Conservation (phyloP, 2,329 filamentous ascomycete genomes). For the Beauveria medogensis region DNA sequence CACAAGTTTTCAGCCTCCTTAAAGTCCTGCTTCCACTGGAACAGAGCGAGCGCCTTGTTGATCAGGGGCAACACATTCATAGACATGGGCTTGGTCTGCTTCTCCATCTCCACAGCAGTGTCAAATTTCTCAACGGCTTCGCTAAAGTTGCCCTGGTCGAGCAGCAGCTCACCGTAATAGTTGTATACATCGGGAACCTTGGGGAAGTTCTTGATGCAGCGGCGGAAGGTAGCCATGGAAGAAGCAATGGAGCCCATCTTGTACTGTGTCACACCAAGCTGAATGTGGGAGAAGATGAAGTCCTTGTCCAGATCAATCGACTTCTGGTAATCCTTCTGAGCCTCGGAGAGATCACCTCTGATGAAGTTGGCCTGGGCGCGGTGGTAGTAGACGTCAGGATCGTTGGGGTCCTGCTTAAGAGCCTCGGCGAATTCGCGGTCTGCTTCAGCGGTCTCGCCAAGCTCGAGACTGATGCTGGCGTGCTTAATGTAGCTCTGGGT, state of each 20-base stretch:
- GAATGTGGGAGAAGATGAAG: slow-evolving; percentile 99
- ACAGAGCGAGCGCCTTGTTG: slow-evolving; percentile 94
- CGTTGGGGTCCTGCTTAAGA: slow-evolving; percentile 72
- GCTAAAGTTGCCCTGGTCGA: slow-evolving; percentile 92
- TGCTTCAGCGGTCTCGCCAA: slow-evolving; percentile 79
- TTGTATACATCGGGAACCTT: slow-evolving; percentile 98
- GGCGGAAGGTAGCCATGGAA: slow-evolving; percentile 95
- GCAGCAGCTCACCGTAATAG: slow-evolving; percentile 94
- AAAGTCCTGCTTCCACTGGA: slow-evolving; percentile 98
- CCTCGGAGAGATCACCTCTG: slow-evolving; percentile 83
- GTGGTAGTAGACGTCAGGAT: slow-evolving; percentile 98
- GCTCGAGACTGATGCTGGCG: slow-evolving; percentile 93
- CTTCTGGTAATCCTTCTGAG: slow-evolving; percentile 98
- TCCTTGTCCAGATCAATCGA: slow-evolving; percentile 92
- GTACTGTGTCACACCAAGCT: slow-evolving; percentile 97
- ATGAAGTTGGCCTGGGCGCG: slow-evolving; percentile 98
- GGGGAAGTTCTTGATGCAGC: slow-evolving; percentile 97
- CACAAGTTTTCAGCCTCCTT: slow-evolving; percentile 90
- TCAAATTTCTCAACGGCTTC: slow-evolving; percentile 98
- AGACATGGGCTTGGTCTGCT: slow-evolving; percentile 81
- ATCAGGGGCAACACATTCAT: slow-evolving; percentile 98
- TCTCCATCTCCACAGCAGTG: slow-evolving; percentile 97
- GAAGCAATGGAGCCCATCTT: slow-evolving; percentile 98
- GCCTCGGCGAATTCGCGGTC: slow-evolving; percentile 82
- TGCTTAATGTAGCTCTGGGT: slow-evolving; percentile 99